Conservation (phyloP, 2,329 filamentous ascomycete species). For the Ilyonectria robusta region DNA sequence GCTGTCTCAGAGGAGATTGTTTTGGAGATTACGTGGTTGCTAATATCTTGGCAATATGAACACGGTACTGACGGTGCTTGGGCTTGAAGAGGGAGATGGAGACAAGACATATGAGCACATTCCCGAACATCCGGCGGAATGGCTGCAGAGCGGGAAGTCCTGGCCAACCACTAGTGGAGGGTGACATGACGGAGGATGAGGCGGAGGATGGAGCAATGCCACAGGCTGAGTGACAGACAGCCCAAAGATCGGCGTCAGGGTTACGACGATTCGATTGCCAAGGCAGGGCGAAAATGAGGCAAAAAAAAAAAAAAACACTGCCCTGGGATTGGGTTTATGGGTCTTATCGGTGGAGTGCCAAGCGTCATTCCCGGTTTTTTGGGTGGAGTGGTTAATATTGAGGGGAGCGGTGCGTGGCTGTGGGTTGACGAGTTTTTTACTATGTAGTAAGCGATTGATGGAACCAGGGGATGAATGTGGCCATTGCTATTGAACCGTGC, state of each 20-base stretch:
- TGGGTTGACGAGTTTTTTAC: background rate
- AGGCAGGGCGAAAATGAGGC: conserved; percentile 25
- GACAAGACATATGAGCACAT: conserved; percentile 13
- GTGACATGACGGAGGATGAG: conserved; percentile 31
- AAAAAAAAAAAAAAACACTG: background rate
- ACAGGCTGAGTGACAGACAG: conserved; percentile 9
- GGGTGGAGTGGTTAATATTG: conserved; percentile 16
- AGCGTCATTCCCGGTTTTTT: background rate
- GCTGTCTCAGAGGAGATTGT: background rate
- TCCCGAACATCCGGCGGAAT: conserved; percentile 18
- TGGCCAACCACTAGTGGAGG: conserved; percentile 29
- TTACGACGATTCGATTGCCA: conserved; percentile 12
- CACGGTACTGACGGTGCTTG: conserved; percentile 2
- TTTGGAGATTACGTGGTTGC: background rate
- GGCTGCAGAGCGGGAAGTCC: conserved; percentile 6
- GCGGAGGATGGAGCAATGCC: conserved; percentile 31
- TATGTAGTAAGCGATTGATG: background rate
- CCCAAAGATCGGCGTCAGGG: conserved; percentile 21
- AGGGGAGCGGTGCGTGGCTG: background rate
- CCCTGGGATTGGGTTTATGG: conserved; percentile 14
- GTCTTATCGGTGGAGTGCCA: conserved; percentile 14
- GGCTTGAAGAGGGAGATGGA: background rate
- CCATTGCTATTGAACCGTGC: background rate
- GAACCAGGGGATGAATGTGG: background rate
- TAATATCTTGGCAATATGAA: conserved; percentile 8